phyloP scores from a whole-genome alignment of 1,284 basidiomycete genomes.

The Puccinia hordei region DNA sequence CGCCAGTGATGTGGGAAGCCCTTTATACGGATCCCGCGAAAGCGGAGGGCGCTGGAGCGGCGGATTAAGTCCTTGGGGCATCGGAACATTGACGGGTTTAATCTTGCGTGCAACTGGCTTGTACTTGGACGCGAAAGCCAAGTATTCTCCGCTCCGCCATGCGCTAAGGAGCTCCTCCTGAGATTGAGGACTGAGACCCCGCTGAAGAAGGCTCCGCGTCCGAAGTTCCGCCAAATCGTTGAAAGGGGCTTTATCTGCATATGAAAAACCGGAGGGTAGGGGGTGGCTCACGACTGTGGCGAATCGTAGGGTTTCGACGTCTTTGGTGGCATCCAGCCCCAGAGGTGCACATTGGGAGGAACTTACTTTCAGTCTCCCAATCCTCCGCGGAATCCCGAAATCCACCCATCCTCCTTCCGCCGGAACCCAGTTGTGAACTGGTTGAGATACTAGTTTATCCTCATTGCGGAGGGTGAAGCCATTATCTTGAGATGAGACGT shows the following conservation, averaged over 20 bases:
- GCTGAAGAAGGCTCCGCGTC: background rate
- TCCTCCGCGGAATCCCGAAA: too few relatives aligned
- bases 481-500: too few relatives aligned
- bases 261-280: background rate
- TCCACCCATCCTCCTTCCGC: too few relatives aligned
- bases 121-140: conserved; percentile 15
- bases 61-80: conserved; percentile 9
- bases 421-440: too few relatives aligned
- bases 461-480: too few relatives aligned
- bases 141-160: background rate
- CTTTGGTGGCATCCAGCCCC: background rate
- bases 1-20: background rate
- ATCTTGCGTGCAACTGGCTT: conserved; percentile 32
- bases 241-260: background rate
- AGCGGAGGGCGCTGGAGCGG: background rate
- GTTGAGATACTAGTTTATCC: too few relatives aligned
- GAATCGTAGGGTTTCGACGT: background rate
- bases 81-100: conserved; percentile 8
- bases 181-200: background rate
- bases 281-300: background rate
- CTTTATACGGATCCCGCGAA: conserved; percentile 9
- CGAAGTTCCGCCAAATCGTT: background rate
- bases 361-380: background rate
- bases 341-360: background rate
- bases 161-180: background rate